Evolutionary conservation across 371 early-diverging fungal species (phyloP).

Genomic region (Coemansia sp.): DNA sequence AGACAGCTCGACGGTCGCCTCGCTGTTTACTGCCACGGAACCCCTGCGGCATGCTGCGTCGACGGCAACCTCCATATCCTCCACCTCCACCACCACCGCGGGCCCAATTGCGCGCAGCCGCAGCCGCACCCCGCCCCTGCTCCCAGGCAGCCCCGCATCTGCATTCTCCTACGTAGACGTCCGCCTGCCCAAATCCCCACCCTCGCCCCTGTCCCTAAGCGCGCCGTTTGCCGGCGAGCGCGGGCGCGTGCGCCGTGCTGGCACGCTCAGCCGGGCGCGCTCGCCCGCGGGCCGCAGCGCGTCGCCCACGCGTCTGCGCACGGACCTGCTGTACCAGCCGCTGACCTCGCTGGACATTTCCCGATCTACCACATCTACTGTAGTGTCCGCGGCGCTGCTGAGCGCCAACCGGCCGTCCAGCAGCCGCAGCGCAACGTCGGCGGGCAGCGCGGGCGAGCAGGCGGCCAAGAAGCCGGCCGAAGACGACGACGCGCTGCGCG

Average conservation of each 20-base stretch:
- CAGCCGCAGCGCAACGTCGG: conserved; percentile 24
- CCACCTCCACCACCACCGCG: conserved; percentile 1
- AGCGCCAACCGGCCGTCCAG: conserved; percentile 27
- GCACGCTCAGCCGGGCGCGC: conserved; percentile 19
- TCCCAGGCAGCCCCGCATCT: conserved; percentile 28
- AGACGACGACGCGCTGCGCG: conserved; percentile 46
- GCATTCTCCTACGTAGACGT: conserved; percentile 27
- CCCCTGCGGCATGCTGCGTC: conserved; percentile 13
- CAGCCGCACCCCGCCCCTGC: not conserved
- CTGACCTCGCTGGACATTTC: conserved; percentile 30
- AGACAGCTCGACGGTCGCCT: conserved; percentile 11
- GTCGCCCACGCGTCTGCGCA: not conserved
- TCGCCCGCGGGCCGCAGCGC: conserved; percentile 11
- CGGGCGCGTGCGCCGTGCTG: conserved; percentile 22
- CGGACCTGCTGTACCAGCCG: conserved; percentile 13
- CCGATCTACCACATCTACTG: conserved; percentile 35
- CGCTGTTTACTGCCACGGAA: conserved; percentile 6
- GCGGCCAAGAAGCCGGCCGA: conserved; percentile 20
- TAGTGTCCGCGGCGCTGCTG: conserved; percentile 33
- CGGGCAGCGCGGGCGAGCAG: conserved; percentile 5
- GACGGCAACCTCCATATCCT: conserved; percentile 14
- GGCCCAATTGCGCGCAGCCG: not conserved
- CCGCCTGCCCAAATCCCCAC: conserved; percentile 24
- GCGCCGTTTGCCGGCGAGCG: conserved; percentile 11
- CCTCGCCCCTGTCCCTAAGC: conserved; percentile 1